These are phyloP conservation scores for Microdochium bolleyi DNA, from an alignment of 2,329 filamentous ascomycete species.

Conservation along the genomic window DNA sequence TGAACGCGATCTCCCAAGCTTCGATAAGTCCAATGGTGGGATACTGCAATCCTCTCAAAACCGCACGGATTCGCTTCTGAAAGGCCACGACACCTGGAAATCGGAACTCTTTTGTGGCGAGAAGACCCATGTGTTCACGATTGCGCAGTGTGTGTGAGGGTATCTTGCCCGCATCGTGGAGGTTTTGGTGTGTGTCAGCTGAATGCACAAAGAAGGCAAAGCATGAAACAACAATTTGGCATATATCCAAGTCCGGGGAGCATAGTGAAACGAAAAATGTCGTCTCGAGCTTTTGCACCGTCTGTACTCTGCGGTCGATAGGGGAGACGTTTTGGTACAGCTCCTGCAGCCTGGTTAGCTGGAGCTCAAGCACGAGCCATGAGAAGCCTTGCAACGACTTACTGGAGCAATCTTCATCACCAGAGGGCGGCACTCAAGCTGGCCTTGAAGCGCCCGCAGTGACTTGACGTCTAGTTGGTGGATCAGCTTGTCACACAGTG, in stretches of 20 bases:
- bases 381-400: background rate
- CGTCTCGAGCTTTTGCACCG: slow-evolving; percentile 51
- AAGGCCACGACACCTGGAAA: slow-evolving; percentile 64
- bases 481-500: background rate
- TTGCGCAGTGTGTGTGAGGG: slow-evolving; percentile 50
- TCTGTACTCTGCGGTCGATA: slow-evolving; percentile 36
- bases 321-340: slow-evolving; percentile 45
- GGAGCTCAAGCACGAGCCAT: background rate
- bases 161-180: slow-evolving; percentile 35
- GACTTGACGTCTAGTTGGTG: background rate
- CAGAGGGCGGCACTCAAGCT: background rate
- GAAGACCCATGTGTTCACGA: slow-evolving; percentile 50
- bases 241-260: slow-evolving; percentile 57
- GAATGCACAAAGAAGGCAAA: background rate
- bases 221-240: slow-evolving; percentile 40
- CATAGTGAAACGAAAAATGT: slow-evolving; percentile 56
- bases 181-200: background rate
- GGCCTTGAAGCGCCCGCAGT: slow-evolving; percentile 14
- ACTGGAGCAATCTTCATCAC: slow-evolving; percentile 19
- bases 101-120: slow-evolving; percentile 41
- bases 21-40: slow-evolving; percentile 59
- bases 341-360: slow-evolving; percentile 29
- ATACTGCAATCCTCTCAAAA: slow-evolving; percentile 51
- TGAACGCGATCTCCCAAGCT: slow-evolving; percentile 60
- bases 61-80: slow-evolving; percentile 54